phyloP scores from a whole-genome alignment of 1,284 basidiomycete genomes.

The Tylopilus sp. region DNA sequence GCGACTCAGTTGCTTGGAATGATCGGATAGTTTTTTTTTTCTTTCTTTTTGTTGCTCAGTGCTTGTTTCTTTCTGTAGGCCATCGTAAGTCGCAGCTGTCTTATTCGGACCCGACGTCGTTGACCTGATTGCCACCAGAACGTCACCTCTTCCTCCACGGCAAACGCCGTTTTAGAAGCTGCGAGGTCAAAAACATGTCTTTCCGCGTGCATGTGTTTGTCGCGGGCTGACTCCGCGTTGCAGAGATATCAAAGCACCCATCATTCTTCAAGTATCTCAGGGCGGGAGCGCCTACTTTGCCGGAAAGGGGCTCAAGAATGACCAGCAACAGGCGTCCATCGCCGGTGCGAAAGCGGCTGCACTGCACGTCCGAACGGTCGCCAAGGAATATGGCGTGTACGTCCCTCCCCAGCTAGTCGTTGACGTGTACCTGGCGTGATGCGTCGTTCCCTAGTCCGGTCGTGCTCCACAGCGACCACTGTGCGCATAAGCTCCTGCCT shows the following conservation, averaged over 20 bases:
- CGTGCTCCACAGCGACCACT: constrained; percentile 98
- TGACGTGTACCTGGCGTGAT: not conserved
- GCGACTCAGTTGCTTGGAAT: constrained; percentile 25
- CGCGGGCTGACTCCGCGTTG: constrained; percentile 4
- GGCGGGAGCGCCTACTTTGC: constrained; percentile 96
- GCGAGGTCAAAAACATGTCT: constrained; percentile 47
- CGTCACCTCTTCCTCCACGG: constrained; percentile 73
- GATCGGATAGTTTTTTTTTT: not conserved
- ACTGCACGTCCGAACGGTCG: constrained; percentile 86
- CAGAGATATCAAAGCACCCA: constrained; percentile 90
- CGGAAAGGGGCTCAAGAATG: constrained; percentile 94
- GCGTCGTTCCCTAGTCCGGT: constrained; percentile 65
- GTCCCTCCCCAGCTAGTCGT: constrained; percentile 33
- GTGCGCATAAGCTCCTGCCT: constrained; percentile 95
- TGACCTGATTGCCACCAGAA: constrained; percentile 40
- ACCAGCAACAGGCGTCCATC: constrained; percentile 96
- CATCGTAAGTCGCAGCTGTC: constrained; percentile 46
- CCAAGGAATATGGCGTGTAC: constrained; percentile 87
- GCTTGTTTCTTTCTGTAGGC: constrained; percentile 38
- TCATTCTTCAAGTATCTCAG: constrained; percentile 98
- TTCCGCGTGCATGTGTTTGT: not conserved
- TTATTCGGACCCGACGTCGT: constrained; percentile 3
- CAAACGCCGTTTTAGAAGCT: constrained; percentile 73
- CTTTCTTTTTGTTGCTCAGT: too few relatives aligned
- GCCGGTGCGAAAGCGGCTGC: constrained; percentile 91